These are phyloP conservation scores for Parathielavia appendiculata DNA, from an alignment of 495 filamentous ascomycete species.

Conservation along the genomic window DNA sequence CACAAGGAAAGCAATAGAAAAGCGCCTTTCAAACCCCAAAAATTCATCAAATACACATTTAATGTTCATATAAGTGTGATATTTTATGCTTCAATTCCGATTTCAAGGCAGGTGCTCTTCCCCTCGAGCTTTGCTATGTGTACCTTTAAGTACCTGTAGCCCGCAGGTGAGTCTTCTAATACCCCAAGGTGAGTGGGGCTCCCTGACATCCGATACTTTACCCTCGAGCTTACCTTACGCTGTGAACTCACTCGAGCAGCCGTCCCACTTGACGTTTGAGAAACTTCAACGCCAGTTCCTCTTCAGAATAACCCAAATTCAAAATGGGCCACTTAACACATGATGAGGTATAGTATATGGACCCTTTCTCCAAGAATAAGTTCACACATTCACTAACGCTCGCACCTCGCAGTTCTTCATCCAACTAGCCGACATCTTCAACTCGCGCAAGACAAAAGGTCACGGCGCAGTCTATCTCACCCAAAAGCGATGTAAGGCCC, in stretches of 20 bases:
- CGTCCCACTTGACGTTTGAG: background rate
- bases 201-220: background rate
- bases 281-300: background rate
- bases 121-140: too few species aligned
- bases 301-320: background rate
- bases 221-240: too few species aligned
- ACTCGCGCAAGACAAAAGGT: constrained; percentile 57
- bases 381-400: constrained; percentile 19
- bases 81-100: too few species aligned
- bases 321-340: constrained; percentile 54
- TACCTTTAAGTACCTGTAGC: too few species aligned
- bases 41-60: too few species aligned
- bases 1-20: too few species aligned
- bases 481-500: constrained; percentile 67
- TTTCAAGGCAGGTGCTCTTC: too few species aligned
- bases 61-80: too few species aligned
- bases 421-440: constrained; percentile 69
- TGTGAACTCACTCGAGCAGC: constrained; percentile 10
- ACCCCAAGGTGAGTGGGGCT: background rate
- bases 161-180: too few species aligned
- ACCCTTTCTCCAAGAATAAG: background rate
- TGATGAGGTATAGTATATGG: constrained; percentile 58
- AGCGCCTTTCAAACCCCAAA: too few species aligned
- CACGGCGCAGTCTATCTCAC: constrained; percentile 77
- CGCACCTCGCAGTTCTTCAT: constrained; percentile 70